Evolutionary conservation across 1,139 yeast genomes (phyloP).

Genomic region (Yamadazyma triangularis): DNA sequence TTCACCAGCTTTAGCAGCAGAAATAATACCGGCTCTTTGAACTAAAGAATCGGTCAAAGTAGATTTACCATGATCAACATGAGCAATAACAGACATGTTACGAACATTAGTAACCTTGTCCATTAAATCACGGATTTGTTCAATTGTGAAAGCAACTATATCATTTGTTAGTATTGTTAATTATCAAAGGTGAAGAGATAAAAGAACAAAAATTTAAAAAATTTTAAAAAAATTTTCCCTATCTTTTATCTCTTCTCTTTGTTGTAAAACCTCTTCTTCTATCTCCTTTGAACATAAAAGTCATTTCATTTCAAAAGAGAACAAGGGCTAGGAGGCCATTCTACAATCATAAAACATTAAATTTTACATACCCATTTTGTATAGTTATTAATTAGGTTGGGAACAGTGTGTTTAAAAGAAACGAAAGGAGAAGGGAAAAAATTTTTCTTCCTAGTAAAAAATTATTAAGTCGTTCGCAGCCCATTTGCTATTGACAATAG

Average conservation of each 20-base stretch:
- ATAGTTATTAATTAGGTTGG: slow-evolving; percentile 14
- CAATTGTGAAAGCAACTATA: slow-evolving; percentile 70
- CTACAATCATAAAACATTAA: too few relatives aligned
- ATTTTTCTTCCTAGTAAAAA: too few relatives aligned
- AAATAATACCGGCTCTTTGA: slow-evolving; percentile 98
- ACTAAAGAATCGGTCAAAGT: slow-evolving; percentile 98
- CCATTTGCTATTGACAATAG: too few relatives aligned
- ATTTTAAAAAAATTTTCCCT: too few relatives aligned
- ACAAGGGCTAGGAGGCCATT: too few relatives aligned
- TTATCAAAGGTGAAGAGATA: too few relatives aligned
- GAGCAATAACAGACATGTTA: slow-evolving; percentile 99
- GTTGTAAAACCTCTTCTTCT: too few relatives aligned
- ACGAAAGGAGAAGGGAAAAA: slow-evolving; percentile 16
- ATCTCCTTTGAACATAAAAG: too few relatives aligned
- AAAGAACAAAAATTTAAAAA: too few relatives aligned
- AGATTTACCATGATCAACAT: slow-evolving; percentile 99
- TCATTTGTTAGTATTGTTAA: slow-evolving; percentile 6
- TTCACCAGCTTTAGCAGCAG: slow-evolving; percentile 99
- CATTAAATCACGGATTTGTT: slow-evolving; percentile 98
- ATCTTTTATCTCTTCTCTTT: too few relatives aligned
- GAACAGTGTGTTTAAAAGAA: slow-evolving; percentile 7
- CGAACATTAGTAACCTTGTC: slow-evolving; percentile 99
- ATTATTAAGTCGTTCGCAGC: slow-evolving; percentile 1
- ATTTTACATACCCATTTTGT: slow-evolving; percentile 43
- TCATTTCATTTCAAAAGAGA: too few relatives aligned